Evolutionary conservation across 768 basidiomycete species (phyloP).

Genomic region (Lactarius tabidus): DNA sequence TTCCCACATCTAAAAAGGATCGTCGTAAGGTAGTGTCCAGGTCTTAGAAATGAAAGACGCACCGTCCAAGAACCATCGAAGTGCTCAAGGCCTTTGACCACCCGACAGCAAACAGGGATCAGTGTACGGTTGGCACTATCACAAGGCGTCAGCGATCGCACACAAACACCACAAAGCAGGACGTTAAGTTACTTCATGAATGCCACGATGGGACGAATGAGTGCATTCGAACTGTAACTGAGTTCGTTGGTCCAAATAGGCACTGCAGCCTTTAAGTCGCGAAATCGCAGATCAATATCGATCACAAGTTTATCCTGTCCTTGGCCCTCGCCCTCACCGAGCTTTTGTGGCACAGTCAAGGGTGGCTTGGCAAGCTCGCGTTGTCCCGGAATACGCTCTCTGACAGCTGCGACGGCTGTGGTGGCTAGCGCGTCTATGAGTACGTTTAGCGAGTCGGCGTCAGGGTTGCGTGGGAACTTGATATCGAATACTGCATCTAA

Average conservation of each 20-base stretch:
- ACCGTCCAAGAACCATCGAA: constrained; percentile 98
- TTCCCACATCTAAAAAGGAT: constrained; percentile 74
- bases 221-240: constrained; percentile 87
- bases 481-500: constrained; percentile 96
- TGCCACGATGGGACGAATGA: constrained; percentile 93
- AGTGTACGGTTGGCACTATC: constrained; percentile 86
- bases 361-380: constrained; percentile 84
- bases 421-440: constrained; percentile 86
- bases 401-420: constrained; percentile 46
- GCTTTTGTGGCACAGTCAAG: constrained; percentile 61
- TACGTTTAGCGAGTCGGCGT: constrained; percentile 72
- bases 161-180: neutral
- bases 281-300: constrained; percentile 91
- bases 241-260: constrained; percentile 88
- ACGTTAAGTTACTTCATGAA: constrained; percentile 78
- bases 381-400: constrained; percentile 79
- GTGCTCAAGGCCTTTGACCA: constrained; percentile 76
- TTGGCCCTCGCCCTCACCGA: constrained; percentile 34
- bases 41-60: constrained; percentile 33
- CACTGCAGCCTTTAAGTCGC: constrained; percentile 92
- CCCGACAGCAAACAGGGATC: constrained; percentile 88
- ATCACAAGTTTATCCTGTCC: constrained; percentile 58
- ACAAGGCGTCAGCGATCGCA: constrained; percentile 17
- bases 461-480: constrained; percentile 84
- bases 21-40: constrained; percentile 18